A percentile compares a stretch with the other conserved stretches of the same genome.
Evolutionary conservation across 805 yeast genomes (phyloP).

Genomic region (Dipodascus geniculatus): DNA sequence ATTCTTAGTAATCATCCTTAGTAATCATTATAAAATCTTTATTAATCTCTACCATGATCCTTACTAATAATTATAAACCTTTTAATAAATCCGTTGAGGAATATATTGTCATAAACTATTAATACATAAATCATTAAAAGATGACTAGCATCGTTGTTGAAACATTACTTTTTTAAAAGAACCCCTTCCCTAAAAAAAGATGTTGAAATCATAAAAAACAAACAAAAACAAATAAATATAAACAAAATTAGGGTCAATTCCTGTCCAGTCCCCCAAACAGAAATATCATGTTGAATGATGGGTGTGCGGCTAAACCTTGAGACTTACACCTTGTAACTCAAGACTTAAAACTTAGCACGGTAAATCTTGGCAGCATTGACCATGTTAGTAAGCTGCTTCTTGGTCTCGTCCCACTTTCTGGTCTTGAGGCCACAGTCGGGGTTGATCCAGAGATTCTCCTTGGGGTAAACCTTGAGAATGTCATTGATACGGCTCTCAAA

Average conservation of each 20-base stretch:
- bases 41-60: neutral
- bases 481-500: slow-evolving; percentile 87
- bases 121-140: slow-evolving; percentile 1
- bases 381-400: slow-evolving; percentile 92
- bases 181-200: slow-evolving; percentile 3
- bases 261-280: neutral
- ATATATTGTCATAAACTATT: slow-evolving; percentile 1
- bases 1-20: too few relatives aligned
- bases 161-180: slow-evolving; percentile 1
- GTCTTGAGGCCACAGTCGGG: slow-evolving; percentile 99
- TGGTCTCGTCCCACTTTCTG: slow-evolving; percentile 98
- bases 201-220: slow-evolving; percentile 2
- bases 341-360: slow-evolving; percentile 45
- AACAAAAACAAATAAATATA: slow-evolving; percentile 1
- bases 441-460: slow-evolving; percentile 98
- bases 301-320: slow-evolving; percentile 10
- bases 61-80: neutral
- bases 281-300: slow-evolving; percentile 3
- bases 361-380: slow-evolving; percentile 96
- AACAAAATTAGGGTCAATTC: slow-evolving; percentile 2
- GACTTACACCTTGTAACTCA: too few relatives aligned
- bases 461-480: slow-evolving; percentile 94
- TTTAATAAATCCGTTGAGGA: slow-evolving; percentile 2
- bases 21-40: too few relatives aligned
- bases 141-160: slow-evolving; percentile 3